Percentiles rank a stretch among this genome's conserved stretches.
These are phyloP conservation scores for Monosporascus sp. DNA, from an alignment of 2,329 filamentous ascomycete species.

Conservation along the genomic window DNA sequence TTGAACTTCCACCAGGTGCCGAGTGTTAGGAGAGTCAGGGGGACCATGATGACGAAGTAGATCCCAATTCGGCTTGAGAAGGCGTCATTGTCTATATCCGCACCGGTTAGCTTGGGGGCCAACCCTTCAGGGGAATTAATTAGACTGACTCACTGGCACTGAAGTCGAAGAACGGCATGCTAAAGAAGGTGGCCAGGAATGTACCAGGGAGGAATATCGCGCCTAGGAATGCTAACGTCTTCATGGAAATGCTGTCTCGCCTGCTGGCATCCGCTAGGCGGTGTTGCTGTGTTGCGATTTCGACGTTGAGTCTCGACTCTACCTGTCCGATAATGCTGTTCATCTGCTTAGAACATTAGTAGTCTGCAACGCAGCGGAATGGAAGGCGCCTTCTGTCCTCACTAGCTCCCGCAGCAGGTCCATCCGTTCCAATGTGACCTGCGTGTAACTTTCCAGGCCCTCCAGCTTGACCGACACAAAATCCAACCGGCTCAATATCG, in stretches of 20 bases:
- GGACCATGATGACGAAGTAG: not conserved
- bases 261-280: constrained; percentile 15
- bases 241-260: constrained; percentile 23
- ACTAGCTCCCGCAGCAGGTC: constrained; percentile 29
- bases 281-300: constrained; percentile 20
- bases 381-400: constrained; percentile 6
- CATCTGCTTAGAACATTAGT: constrained; percentile 15
- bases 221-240: constrained; percentile 9
- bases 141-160: not conserved
- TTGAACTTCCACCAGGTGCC: not conserved
- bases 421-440: constrained; percentile 29
- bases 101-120: not conserved
- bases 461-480: constrained; percentile 29
- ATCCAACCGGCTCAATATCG: constrained; percentile 23
- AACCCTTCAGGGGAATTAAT: not conserved
- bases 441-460: constrained; percentile 30
- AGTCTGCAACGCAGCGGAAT: not conserved
- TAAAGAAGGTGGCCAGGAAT: constrained; percentile 4
- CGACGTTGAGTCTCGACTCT: constrained; percentile 29
- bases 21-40: not conserved
- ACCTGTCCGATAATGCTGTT: constrained; percentile 30
- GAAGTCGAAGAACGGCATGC: not conserved
- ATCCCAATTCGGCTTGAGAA: not conserved
- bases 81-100: not conserved
- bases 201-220: constrained; percentile 10